Evolutionary conservation across 768 basidiomycete genomes (phyloP).

Genomic region (Rhodosporidiobolus odoratus): DNA sequence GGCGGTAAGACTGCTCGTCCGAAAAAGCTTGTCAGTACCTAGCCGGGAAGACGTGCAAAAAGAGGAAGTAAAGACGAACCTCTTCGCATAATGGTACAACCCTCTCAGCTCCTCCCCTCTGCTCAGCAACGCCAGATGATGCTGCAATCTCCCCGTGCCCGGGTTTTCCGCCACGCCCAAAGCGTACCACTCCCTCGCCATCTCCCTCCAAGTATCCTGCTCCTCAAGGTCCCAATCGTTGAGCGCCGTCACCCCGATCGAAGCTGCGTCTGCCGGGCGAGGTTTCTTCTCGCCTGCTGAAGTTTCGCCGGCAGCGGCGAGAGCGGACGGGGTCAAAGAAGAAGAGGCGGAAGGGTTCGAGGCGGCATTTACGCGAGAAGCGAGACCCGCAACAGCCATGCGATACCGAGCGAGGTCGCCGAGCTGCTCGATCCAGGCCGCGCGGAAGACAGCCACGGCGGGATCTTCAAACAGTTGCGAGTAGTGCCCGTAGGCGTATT

Average conservation of each 20-base stretch:
- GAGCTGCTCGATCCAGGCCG: slow-evolving; percentile 90
- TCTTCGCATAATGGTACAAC: slow-evolving; percentile 91
- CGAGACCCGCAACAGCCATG: slow-evolving; percentile 79
- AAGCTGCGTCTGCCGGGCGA: slow-evolving; percentile 43
- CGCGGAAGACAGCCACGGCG: slow-evolving; percentile 62
- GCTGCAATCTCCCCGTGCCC: slow-evolving; percentile 89
- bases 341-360: no score
- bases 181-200: slow-evolving; percentile 89
- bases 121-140: slow-evolving; percentile 82
- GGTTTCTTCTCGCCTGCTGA: neutral
- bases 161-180: slow-evolving; percentile 80
- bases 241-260: slow-evolving; percentile 77
- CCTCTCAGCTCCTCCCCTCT: slow-evolving; percentile 75
- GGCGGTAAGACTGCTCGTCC: slow-evolving; percentile 78
- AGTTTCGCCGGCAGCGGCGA: neutral
- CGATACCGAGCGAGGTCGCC: slow-evolving; percentile 92
- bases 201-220: slow-evolving; percentile 82
- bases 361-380: slow-evolving; percentile 20
- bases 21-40: slow-evolving; percentile 5
- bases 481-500: slow-evolving; percentile 92
- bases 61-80: slow-evolving; percentile 53
- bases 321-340: neutral
- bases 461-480: slow-evolving; percentile 80
- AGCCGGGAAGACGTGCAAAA: neutral
- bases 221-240: slow-evolving; percentile 75